Conservation (phyloP, 1,284 basidiomycete species). For the Marasmius sp. region DNA sequence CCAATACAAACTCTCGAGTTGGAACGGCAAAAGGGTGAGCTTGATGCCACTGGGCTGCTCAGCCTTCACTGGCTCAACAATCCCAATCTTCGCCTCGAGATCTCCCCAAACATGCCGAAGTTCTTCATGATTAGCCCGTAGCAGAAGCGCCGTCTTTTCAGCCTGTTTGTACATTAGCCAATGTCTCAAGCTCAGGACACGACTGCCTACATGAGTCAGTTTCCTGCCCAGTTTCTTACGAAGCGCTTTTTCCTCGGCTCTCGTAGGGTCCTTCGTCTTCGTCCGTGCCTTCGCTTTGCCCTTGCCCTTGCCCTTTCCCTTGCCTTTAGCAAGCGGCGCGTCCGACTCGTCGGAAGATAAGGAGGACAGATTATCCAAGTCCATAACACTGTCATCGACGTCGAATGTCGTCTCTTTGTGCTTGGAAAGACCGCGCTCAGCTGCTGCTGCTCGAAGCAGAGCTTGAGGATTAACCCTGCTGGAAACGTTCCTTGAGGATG, state of each 20-base stretch:
- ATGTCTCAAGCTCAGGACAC: background rate
- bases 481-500: slow-evolving; percentile 13
- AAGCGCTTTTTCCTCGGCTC: slow-evolving; percentile 50
- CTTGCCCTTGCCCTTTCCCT: slow-evolving; percentile 22
- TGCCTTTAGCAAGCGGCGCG: slow-evolving; percentile 27
- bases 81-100: slow-evolving; percentile 63
- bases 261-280: slow-evolving; percentile 29
- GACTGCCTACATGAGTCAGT: slow-evolving; percentile 58
- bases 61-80: slow-evolving; percentile 69
- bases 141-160: slow-evolving; percentile 70
- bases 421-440: slow-evolving; percentile 48
- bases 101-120: slow-evolving; percentile 89
- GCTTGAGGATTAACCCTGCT: slow-evolving; percentile 36
- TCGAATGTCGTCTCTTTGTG: slow-evolving; percentile 27
- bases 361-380: slow-evolving; percentile 20
- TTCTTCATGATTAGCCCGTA: slow-evolving; percentile 73
- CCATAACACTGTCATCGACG: slow-evolving; percentile 31
- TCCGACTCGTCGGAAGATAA: slow-evolving; percentile 34
- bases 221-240: slow-evolving; percentile 61
- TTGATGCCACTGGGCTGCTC: slow-evolving; percentile 84
- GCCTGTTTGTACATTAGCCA: slow-evolving; percentile 44
- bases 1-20: slow-evolving; percentile 94
- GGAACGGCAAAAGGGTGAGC: slow-evolving; percentile 73
- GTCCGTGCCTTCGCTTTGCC: slow-evolving; percentile 7
- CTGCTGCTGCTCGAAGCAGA: slow-evolving; percentile 48